Conservation (phyloP, 768 basidiomycete genomes). For the Stropharia rugosoannulata region DNA sequence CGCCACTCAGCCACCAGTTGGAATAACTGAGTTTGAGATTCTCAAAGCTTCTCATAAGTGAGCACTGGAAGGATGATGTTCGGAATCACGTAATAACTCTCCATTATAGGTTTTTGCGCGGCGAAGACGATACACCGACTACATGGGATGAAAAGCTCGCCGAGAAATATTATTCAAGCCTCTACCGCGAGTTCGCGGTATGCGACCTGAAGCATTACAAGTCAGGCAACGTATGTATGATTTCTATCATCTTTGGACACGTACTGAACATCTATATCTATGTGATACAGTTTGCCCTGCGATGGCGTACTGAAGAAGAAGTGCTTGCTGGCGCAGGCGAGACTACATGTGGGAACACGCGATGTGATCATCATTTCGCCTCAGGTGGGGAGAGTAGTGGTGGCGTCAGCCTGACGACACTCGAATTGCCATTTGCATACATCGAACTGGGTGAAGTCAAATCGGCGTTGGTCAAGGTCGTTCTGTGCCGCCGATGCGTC, state of each 20-base stretch:
- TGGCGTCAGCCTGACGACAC: slow-evolving; percentile 54
- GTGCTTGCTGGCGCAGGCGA: slow-evolving; percentile 86
- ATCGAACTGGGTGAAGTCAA: slow-evolving; percentile 74
- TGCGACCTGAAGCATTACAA: slow-evolving; percentile 97
- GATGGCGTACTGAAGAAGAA: slow-evolving; percentile 93
- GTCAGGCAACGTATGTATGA: slow-evolving; percentile 69
- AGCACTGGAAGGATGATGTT: slow-evolving; percentile 4
- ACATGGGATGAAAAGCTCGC: slow-evolving; percentile 89
- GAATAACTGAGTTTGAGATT: slow-evolving; percentile 71
- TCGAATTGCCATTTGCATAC: slow-evolving; percentile 91
- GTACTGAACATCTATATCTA: not conserved
- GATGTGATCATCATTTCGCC: slow-evolving; percentile 68
- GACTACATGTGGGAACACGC: slow-evolving; percentile 85
- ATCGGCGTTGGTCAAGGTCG: slow-evolving; percentile 87
- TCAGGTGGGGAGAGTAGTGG: slow-evolving; percentile 10
- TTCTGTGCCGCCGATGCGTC: slow-evolving; percentile 75
- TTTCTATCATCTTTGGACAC: not conserved
- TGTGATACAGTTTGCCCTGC: slow-evolving; percentile 68
- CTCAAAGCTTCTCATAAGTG: slow-evolving; percentile 73
- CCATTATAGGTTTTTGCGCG: slow-evolving; percentile 69
- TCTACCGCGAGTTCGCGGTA: slow-evolving; percentile 91
- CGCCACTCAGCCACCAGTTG: slow-evolving; percentile 23
- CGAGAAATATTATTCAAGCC: slow-evolving; percentile 80
- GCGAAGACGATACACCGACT: slow-evolving; percentile 45
- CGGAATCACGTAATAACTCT: slow-evolving; percentile 3